Conservation (phyloP, 2,329 filamentous ascomycete species). For the Penicillium hesseltinei region DNA sequence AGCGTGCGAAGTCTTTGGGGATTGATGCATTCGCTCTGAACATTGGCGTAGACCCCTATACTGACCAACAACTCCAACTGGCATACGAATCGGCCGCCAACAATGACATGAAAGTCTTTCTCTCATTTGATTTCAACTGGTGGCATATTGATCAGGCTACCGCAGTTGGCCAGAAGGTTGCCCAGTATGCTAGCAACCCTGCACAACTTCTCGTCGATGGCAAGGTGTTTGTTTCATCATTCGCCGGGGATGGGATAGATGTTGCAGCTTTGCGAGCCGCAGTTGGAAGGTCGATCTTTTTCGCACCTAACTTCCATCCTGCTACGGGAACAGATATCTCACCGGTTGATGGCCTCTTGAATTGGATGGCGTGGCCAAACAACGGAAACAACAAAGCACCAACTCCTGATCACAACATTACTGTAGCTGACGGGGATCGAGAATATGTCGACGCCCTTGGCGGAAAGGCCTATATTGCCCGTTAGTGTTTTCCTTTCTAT, state of each 20-base stretch:
- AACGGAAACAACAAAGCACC: slow-evolving; percentile 52
- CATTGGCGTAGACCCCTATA: slow-evolving; percentile 47
- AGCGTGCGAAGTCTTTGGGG: slow-evolving; percentile 42
- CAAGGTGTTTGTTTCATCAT: slow-evolving; percentile 55
- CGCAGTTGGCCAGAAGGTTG: slow-evolving; percentile 47
- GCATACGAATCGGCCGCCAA: slow-evolving; percentile 51
- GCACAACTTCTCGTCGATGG: slow-evolving; percentile 52
- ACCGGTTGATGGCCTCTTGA: slow-evolving; percentile 43
- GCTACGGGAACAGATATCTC: slow-evolving; percentile 36
- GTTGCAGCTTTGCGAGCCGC: slow-evolving; percentile 42
- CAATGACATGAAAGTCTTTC: slow-evolving; percentile 53
- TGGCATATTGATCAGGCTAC: slow-evolving; percentile 40
- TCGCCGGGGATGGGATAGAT: slow-evolving; percentile 50
- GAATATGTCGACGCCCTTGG: slow-evolving; percentile 35
- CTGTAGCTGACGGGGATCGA: slow-evolving; percentile 43
- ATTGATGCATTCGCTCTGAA: slow-evolving; percentile 55
- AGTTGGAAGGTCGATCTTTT: slow-evolving; percentile 47
- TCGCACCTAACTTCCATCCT: slow-evolving; percentile 52
- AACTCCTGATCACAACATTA: slow-evolving; percentile 40
- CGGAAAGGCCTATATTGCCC: slow-evolving; percentile 51
- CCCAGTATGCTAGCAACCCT: slow-evolving; percentile 44
- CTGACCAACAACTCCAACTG: slow-evolving; percentile 47
- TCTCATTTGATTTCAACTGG: slow-evolving; percentile 59
- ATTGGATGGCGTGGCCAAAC: slow-evolving; percentile 48
- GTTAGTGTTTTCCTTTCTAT: slow-evolving; percentile 22